Conservation (phyloP, 2,329 filamentous ascomycete species). For the Tolypocladium ophioglossoides region DNA sequence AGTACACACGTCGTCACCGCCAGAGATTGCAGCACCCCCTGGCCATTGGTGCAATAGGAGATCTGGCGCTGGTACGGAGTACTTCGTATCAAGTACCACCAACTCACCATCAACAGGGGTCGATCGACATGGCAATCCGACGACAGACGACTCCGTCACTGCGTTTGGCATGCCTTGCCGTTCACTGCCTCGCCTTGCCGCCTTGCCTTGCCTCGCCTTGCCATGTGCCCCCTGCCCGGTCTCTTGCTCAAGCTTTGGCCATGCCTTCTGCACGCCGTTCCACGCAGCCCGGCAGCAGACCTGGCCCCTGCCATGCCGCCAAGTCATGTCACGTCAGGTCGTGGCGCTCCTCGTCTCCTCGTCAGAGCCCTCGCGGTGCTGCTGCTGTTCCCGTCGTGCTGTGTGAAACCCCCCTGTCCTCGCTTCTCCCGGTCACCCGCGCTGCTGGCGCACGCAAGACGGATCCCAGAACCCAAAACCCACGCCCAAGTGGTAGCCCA, state of each 20-base stretch:
- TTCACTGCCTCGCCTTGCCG: slow-evolving; percentile 1
- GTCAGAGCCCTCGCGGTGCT: not conserved
- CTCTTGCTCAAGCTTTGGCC: not conserved
- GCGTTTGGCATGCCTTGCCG: not conserved
- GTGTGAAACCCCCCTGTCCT: not conserved
- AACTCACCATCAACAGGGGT: not conserved
- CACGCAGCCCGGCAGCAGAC: not conserved
- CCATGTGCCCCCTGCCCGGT: not conserved
- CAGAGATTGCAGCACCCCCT: slow-evolving; percentile 1
- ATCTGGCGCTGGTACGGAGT: not conserved
- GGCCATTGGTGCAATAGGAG: not conserved
- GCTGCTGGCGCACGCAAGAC: not conserved
- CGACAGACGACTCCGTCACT: not conserved
- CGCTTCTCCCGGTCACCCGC: too few species aligned
- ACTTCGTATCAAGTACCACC: not conserved
- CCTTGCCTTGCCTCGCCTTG: slow-evolving; percentile 5
- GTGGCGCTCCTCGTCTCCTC: slow-evolving; percentile 2
- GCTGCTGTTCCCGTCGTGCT: not conserved
- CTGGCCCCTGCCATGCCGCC: slow-evolving; percentile 1
- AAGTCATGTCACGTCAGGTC: slow-evolving; percentile 7
- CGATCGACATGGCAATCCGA: not conserved
- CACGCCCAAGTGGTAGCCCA: not conserved
- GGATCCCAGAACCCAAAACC: not conserved
- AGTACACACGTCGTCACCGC: not conserved
- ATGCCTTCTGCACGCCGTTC: not conserved